Evolutionary conservation across 805 yeast genomes (phyloP), one percentile per base, ranked within the genome.

Genomic region (Myxozyma geophila): DNA sequence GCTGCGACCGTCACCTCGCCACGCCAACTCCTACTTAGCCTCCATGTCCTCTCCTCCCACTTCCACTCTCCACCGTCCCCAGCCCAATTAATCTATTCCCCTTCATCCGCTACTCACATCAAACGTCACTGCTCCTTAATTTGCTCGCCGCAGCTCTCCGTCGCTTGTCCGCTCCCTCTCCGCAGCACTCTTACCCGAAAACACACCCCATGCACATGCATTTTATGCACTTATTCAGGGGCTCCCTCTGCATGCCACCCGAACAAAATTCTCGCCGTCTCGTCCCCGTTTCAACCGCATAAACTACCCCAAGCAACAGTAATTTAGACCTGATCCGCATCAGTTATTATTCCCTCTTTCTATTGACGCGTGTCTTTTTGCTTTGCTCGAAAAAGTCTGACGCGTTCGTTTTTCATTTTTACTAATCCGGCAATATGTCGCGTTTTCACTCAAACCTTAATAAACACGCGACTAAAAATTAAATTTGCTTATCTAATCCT

Each of bases 391-490:
- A 15, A 51, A 10, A 8, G 10, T 36, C 12, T 7, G 54, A 51
- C 54, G 54, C 50, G 50, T 23, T 28, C 50, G n/a, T 23, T 13
- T 1, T 5, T n/a, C 36, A 23, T 2, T 17, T 7, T 33, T n/a
- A 40, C 56, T 40, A 53, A 53, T 53, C 10, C 28, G 56, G 56
- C 21, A 53, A 53, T 53, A 40, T 28, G 56, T 40, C 56, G 56
- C 56, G 47, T 23, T 33, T 21, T 15, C 41, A 23, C 17, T 36
- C 19, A 53, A 51, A 51, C 54, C 19, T 19, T 51, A 51, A 37
- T 37, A 7, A 19, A 7, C 21, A 37, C 54, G 54, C 54, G 54
- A 17, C 36, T 47, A 21, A 40, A 40, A 17, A 43, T 8, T 13
- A 13, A 13, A 43, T 1, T 19, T 23, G 33, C 50, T 47, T 47